Evolutionary conservation across 257 asterid species (phyloP).

Genomic region (Penstemon davidsonii): DNA sequence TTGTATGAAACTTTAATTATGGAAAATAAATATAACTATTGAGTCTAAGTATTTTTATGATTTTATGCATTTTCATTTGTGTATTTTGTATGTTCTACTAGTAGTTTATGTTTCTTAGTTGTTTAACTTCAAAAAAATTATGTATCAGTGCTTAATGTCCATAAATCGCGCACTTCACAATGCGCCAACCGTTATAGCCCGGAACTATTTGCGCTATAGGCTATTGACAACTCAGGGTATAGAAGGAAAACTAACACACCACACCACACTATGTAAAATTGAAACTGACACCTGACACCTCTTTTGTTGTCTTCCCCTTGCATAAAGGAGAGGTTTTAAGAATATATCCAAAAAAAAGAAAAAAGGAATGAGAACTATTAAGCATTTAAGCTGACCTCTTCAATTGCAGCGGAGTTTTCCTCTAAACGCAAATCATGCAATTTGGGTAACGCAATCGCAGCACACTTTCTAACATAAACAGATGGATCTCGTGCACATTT

Average conservation of each 20-base stretch:
- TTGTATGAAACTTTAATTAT: too few species aligned
- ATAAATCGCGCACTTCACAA: too few species aligned
- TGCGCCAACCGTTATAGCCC: too few species aligned
- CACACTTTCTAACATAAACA: slow-evolving; percentile 93
- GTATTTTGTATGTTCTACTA: too few species aligned
- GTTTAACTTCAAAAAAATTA: too few species aligned
- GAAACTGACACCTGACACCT: slow-evolving; percentile 11
- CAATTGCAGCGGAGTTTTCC: slow-evolving; percentile 66
- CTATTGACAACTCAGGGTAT: background rate
- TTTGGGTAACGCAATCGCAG: slow-evolving; percentile 93
- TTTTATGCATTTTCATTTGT: too few species aligned
- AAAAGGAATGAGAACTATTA: slow-evolving; percentile 25
- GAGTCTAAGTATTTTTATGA: too few species aligned
- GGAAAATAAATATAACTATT: too few species aligned
- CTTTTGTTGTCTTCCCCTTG: slow-evolving; percentile 8
- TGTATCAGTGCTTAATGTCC: too few species aligned
- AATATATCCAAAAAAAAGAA: background rate
- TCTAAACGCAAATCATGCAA: slow-evolving; percentile 87
- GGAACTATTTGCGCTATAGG: too few species aligned
- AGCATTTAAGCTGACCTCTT: slow-evolving; percentile 56
- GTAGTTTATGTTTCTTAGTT: too few species aligned
- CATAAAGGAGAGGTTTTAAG: slow-evolving; percentile 2
- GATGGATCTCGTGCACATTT: slow-evolving; percentile 96
- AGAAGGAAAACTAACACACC: slow-evolving; percentile 5
- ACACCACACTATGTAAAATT: background rate